These are phyloP conservation scores for Epichloe gansuensis DNA, from an alignment of 2,329 filamentous ascomycete species.

Conservation along the genomic window DNA sequence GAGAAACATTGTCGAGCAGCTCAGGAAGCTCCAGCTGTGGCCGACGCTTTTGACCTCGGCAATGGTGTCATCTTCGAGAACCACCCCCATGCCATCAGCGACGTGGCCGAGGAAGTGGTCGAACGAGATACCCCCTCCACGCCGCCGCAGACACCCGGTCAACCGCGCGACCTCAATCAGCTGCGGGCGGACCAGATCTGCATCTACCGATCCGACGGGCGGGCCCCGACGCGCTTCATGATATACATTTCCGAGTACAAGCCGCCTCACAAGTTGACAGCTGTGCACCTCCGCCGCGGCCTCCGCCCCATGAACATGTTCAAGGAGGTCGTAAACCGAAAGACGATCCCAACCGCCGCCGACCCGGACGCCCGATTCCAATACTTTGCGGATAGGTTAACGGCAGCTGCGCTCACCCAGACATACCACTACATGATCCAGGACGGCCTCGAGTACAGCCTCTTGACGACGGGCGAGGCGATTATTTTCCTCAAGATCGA, in stretches of 20 bases:
- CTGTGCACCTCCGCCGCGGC: neutral
- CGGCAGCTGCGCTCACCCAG: neutral
- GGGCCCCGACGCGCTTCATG: neutral
- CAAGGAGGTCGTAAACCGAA: neutral
- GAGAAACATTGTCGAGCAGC: no score
- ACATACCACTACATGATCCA: neutral
- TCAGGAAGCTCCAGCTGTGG: no score
- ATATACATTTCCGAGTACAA: neutral
- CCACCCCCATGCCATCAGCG: slow-evolving; percentile 15
- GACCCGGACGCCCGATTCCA: neutral
- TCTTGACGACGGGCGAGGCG: neutral
- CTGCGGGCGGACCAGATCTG: neutral
- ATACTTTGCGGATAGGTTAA: neutral
- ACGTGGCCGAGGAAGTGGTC: slow-evolving; percentile 17
- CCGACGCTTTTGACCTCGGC: slow-evolving; percentile 7
- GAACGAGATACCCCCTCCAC: slow-evolving; percentile 8
- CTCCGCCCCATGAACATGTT: neutral
- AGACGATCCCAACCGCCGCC: neutral
- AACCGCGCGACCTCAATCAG: neutral
- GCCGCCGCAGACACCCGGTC: neutral
- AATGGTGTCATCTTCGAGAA: slow-evolving; percentile 22
- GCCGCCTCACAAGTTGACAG: neutral
- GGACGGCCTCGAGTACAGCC: neutral
- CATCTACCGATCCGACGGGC: neutral
- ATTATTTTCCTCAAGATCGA: neutral